A percentile compares a stretch with the other conserved stretches of the same genome.
These are phyloP conservation scores for Purpureocillium lavendulum DNA, from an alignment of 2,329 filamentous ascomycete species.

Conservation along the genomic window DNA sequence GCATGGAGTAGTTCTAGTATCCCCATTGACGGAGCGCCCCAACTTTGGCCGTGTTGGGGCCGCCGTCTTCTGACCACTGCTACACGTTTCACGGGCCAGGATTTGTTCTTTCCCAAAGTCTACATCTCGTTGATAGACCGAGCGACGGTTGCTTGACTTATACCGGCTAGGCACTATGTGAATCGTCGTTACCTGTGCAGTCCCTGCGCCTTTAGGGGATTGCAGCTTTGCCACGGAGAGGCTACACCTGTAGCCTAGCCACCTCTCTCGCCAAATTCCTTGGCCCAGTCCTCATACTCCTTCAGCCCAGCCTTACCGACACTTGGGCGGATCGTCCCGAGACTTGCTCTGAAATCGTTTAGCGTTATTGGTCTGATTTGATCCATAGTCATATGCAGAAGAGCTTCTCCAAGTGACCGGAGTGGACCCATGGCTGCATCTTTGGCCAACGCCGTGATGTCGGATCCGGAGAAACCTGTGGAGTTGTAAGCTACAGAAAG, in stretches of 20 bases:
- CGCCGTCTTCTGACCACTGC: too few species aligned
- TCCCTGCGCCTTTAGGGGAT: too few species aligned
- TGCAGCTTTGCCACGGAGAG: too few species aligned
- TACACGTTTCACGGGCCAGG: too few species aligned
- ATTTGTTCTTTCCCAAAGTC: too few species aligned
- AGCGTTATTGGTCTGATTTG: conserved; percentile 83
- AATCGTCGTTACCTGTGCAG: too few species aligned
- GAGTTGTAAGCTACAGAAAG: background rate
- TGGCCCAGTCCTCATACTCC: conserved; percentile 91
- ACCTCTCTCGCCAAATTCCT: conserved; percentile 84
- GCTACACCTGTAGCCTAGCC: conserved; percentile 48
- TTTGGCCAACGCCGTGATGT: conserved; percentile 93
- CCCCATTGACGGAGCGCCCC: too few species aligned
- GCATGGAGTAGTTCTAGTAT: too few species aligned
- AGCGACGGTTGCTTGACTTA: too few species aligned
- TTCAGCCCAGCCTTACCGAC: conserved; percentile 79
- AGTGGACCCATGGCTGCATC: conserved; percentile 97
- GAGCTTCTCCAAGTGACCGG: conserved; percentile 77
- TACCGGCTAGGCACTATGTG: too few species aligned
- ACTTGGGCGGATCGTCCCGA: conserved; percentile 79
- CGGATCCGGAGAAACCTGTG: conserved; percentile 89
- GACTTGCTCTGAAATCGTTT: conserved; percentile 74
- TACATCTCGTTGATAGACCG: too few species aligned
- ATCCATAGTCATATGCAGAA: conserved; percentile 88
- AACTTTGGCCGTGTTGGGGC: too few species aligned